Percentiles rank a stretch among this genome's conserved stretches.
phyloP scores from a whole-genome alignment of 2,329 filamentous ascomycete genomes.

The Trichoderma guizhouense region DNA sequence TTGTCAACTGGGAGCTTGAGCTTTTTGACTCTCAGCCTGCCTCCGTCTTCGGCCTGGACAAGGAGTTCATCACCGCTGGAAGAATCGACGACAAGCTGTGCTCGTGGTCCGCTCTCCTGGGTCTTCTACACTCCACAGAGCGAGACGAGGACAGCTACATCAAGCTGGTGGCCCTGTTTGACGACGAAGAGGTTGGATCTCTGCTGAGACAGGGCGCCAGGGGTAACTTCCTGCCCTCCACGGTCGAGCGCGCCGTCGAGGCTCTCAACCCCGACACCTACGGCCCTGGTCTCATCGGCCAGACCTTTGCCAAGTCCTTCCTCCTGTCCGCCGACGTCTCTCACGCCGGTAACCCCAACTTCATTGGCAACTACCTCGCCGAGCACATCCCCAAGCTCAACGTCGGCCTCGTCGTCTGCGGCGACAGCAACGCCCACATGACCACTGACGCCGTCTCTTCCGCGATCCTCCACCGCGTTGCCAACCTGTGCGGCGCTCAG shows the following conservation, averaged over 20 bases:
- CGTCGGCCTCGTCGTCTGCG: constrained; percentile 74
- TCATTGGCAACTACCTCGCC: constrained; percentile 75
- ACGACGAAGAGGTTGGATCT: constrained; percentile 95
- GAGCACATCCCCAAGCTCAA: constrained; percentile 87
- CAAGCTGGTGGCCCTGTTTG: constrained; percentile 91
- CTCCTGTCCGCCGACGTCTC: constrained; percentile 89
- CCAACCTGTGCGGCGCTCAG: constrained; percentile 66
- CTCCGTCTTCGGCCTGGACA: constrained; percentile 76
- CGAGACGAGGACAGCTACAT: constrained; percentile 63
- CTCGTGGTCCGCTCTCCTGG: constrained; percentile 86
- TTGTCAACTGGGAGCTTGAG: constrained; percentile 96
- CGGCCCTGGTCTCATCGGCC: constrained; percentile 63
- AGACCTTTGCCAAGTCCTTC: constrained; percentile 89
- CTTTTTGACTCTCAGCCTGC: constrained; percentile 89
- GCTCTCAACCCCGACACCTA: constrained; percentile 52
- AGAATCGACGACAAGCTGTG: constrained; percentile 98
- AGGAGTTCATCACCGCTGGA: constrained; percentile 91
- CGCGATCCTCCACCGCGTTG: constrained; percentile 73
- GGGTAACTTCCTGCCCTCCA: constrained; percentile 80
- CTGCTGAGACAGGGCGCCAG: constrained; percentile 84
- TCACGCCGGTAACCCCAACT: constrained; percentile 94
- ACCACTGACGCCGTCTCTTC: constrained; percentile 87
- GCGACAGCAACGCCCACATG: constrained; percentile 92
- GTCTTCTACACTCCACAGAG: constrained; percentile 62
- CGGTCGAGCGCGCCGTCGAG: constrained; percentile 79